Evolutionary conservation across 148 eudicot species (phyloP), one percentile per base, ranked within the genome.

Genomic region (Silene latifolia): DNA sequence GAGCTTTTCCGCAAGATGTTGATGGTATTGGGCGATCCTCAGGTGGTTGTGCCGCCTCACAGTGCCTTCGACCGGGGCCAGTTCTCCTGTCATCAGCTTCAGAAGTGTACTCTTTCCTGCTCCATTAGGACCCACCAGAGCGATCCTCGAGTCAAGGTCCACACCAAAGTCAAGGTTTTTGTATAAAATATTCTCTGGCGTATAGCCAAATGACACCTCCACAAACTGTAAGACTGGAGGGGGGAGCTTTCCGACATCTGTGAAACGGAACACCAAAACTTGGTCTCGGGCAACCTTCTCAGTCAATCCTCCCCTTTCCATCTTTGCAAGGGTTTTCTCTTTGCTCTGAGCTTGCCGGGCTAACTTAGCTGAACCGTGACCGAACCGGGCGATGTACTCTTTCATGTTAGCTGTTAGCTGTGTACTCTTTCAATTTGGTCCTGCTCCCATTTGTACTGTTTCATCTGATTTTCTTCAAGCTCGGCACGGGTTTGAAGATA

Each of bases 381-480:
- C 98, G 59, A 94, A 94, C 7, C 98, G 90, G 17, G 98, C 98
- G 74, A 94, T 94, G 77, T 94, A 94, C 74, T 94, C 98, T 74
- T 94, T 94, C 98, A 94, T 94, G 8, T 78, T 71, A 70, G 98
- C 82, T 67, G n/a, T n/a, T n/a, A n/a, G n/a, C n/a, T n/a, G n/a
- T 94, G 77, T 94, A 94, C 74, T 94, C 98, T 74, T 94, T 94
- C 98, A 94, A 94, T 94, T 81, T 94, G 98, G 27, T 94, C 98
- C 86, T 94, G 98, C 75, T 94, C 98, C 98, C 98, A 94, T 69
- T 86, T 92, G 79, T 94, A 94, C 67, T 94, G 98, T 79, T 94
- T 95, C 98, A 95, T 95, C 77, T 95, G 98, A 78, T 95, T 95
- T 82, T 95, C 98, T 79, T 95, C 98, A 27, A 87, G 90, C 78